phyloP scores from a whole-genome alignment of 2,329 filamentous ascomycete species.

The Fusarium marasasianum region DNA sequence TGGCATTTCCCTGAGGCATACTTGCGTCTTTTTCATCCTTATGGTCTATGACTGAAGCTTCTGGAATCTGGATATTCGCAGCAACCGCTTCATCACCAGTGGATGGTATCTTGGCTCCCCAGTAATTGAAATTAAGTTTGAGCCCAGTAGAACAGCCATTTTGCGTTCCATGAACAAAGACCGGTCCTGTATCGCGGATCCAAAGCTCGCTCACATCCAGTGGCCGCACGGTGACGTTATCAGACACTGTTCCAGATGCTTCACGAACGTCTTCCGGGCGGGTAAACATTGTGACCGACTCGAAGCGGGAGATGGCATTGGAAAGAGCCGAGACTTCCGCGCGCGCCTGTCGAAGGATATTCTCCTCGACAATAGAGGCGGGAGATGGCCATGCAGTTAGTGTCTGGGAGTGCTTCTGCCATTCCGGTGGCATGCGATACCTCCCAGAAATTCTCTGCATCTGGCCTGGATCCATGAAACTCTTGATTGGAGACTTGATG shows the following conservation, averaged over 20 bases:
- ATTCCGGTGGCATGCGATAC: slow-evolving; percentile 26
- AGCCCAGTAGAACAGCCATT: slow-evolving; percentile 24
- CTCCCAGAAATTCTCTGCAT: not conserved
- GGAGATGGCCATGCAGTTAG: slow-evolving; percentile 26
- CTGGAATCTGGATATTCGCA: not conserved
- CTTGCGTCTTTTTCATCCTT: not conserved
- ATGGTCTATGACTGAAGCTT: not conserved
- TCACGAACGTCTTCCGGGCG: not conserved
- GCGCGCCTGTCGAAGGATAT: not conserved
- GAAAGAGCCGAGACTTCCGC: slow-evolving; percentile 40
- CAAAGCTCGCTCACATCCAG: slow-evolving; percentile 37
- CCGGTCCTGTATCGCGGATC: slow-evolving; percentile 43
- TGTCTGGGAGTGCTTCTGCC: slow-evolving; percentile 16
- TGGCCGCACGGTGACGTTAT: not conserved
- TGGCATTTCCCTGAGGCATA: not conserved
- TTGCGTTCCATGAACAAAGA: slow-evolving; percentile 23
- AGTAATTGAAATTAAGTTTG: slow-evolving; percentile 44
- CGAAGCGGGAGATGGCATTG: slow-evolving; percentile 38
- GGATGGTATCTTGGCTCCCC: slow-evolving; percentile 36
- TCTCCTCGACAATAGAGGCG: not conserved
- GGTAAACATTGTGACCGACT: slow-evolving; percentile 40
- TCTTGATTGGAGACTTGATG: not conserved
- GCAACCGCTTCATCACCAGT: slow-evolving; percentile 24
- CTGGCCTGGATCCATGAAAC: not conserved
- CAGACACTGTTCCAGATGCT: slow-evolving; percentile 4